Base-by-base conservation (phyloP, 2,329 filamentous ascomycete species). In the Xylariaceae sp. region DNA sequence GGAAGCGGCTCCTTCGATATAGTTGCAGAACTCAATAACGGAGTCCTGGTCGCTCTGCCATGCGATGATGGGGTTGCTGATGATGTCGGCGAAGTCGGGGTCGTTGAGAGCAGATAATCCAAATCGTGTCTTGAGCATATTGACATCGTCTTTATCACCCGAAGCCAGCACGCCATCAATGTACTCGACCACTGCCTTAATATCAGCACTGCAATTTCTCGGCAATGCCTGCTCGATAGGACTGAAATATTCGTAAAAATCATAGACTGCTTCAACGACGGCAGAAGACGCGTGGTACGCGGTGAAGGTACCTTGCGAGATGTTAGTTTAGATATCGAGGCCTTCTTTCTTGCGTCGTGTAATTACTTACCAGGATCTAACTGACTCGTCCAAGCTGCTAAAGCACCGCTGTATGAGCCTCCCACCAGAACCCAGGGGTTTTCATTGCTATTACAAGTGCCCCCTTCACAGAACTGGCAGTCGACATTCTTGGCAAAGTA, bases 391-490 rank as follows among this genome's bases (percentile, higher is more conserved):
- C 79, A 82, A 6, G 79, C 79, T 2, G 80, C 68, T 6, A 82
- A 71, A 6, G 78, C 80, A 31, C 81, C 81, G 28, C 77, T 77
- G 59, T 83, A 83, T 3, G 78, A 81, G 6, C 78, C 81, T 6
- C 81, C 81, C 19, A 78, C 70, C 28, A 81, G 69, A n/a, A 83
- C 74, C 81, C 81, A 84, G 0, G 81, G 80, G 12, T 79, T 77
- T 23, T 76, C 72, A 14, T 73, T 67, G 7, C 78, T 75, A 34
- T 78, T 76, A 54, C 71, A 76, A 61, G 66, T 34, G 67, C 65
- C 45, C 71, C 33, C 67, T 1, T 68, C 67, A 51, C 78, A 77
- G 55, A 79, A 80, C 0, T 75, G 71, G 11, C 81, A 69, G 14
- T 73, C 61, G 7, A 76, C 77, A 39, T 73, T 64, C 46, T 67